phyloP scores from a whole-genome alignment of 306 rosid species.

The Dalbergia oliveri region DNA sequence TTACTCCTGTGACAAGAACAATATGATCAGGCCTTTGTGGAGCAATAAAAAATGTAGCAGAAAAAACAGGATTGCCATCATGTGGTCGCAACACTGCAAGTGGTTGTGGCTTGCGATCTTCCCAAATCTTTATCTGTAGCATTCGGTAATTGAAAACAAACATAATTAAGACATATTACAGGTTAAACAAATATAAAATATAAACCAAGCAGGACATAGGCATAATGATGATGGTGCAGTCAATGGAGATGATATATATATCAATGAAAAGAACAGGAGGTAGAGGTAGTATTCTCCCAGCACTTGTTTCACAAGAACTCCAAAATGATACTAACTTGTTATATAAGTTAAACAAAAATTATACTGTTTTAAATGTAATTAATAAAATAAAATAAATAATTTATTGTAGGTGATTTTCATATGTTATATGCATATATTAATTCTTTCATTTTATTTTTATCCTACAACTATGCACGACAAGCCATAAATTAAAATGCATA shows the following conservation, averaged over 20 bases:
- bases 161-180: conserved; percentile 27
- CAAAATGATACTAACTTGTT: conserved; percentile 20
- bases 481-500: not conserved
- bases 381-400: conserved; percentile 7
- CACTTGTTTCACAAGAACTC: conserved; percentile 1
- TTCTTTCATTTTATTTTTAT: too few species aligned
- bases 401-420: not conserved
- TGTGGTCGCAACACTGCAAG: conserved; percentile 84
- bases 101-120: conserved; percentile 86
- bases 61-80: conserved; percentile 88
- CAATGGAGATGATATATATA: conserved; percentile 10
- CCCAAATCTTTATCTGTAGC: conserved; percentile 92
- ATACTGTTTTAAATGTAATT: not conserved
- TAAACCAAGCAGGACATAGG: conserved; percentile 11
- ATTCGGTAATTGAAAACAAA: conserved; percentile 34
- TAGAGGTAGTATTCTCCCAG: not conserved
- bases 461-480: not conserved
- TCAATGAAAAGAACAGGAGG: not conserved
- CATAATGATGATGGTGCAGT: conserved; percentile 22
- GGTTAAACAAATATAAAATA: conserved; percentile 16
- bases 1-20: conserved; percentile 90
- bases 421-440: too few species aligned
- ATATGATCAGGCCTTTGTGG: conserved; percentile 92
- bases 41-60: conserved; percentile 88
- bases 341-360: not conserved